Percentiles rank a stretch among this genome's conserved stretches.
Conservation (phyloP, 2,329 filamentous ascomycete genomes). For the Cladobotryum protrusum region DNA sequence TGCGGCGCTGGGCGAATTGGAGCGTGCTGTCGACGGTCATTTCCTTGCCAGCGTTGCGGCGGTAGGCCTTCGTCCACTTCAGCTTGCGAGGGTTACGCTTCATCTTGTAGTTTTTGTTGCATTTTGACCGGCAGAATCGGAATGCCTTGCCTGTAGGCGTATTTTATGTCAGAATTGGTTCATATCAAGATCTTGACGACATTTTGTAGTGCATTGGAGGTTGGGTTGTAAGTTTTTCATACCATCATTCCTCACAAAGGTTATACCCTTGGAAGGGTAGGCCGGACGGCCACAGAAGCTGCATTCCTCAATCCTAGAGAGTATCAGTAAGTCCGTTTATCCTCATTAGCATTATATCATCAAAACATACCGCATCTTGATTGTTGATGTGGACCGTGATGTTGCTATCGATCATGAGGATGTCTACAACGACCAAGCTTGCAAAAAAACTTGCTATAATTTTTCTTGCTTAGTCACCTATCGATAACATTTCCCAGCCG, state of each 20-base stretch:
- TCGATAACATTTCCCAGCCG: slow-evolving; percentile 3
- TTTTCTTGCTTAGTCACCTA: slow-evolving; percentile 13
- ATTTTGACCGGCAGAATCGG: slow-evolving; percentile 55
- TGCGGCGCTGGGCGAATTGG: slow-evolving; percentile 85
- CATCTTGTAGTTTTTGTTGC: slow-evolving; percentile 80
- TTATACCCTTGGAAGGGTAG: slow-evolving; percentile 52
- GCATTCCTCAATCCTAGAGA: slow-evolving; percentile 37
- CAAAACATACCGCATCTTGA: slow-evolving; percentile 11
- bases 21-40: slow-evolving; percentile 93
- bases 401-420: slow-evolving; percentile 5
- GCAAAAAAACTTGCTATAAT: slow-evolving; percentile 9
- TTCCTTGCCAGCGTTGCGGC: slow-evolving; percentile 70
- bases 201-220: background rate
- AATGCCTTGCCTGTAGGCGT: slow-evolving; percentile 38
- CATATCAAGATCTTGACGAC: background rate
- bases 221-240: slow-evolving; percentile 7
- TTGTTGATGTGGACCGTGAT: slow-evolving; percentile 9
- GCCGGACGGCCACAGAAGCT: slow-evolving; percentile 44
- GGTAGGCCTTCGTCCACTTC: slow-evolving; percentile 94
- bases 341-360: background rate
- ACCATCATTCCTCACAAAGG: slow-evolving; percentile 45
- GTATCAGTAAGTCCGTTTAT: background rate
- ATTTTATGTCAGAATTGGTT: background rate
- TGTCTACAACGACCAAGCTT: slow-evolving; percentile 3
- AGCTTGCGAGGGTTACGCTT: slow-evolving; percentile 96